Base-by-base conservation (phyloP, 2,329 filamentous ascomycete species). In the Claviceps purpurea region DNA sequence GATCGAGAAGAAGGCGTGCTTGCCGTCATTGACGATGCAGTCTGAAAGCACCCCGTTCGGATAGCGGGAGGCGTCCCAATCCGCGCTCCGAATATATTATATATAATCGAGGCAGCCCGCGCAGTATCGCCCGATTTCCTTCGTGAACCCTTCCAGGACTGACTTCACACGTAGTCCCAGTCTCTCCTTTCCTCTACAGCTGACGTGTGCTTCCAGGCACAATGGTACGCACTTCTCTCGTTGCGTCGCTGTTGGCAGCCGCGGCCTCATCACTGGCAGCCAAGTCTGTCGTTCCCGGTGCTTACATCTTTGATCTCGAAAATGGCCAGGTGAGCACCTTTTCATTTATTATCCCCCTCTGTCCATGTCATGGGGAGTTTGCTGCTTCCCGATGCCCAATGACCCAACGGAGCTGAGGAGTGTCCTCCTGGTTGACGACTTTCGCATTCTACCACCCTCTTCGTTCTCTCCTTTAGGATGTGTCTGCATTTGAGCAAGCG, bases 261-360 rank as follows among this genome's bases (percentile, higher is more conserved):
- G 54, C 55, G n/a, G 50, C 53, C 34, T 55, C 55, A 11, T 45
- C 53, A 39, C 42, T 56, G n/a, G 53, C 54, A 11, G 49, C 30
- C 42, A 48, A 26, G 18, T 42, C 39, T 1, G 4, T 52, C 41
- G 52, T 61, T 18, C 56, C 54, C 3, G 57, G 59, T 22, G 59
- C 56, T 14, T 61, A 52, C 43, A 59, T 59, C 14, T 51, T 57
- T 38, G 57, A 62, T 62, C 45, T 58, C 5, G 41, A 49, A 10
- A 30, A 53, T 2, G 54, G 52, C n/a, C 41, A 55, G 30, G 56
- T 55, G 22, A 43, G 64, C 16, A n/a, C 18, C 34, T 16, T 37
- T 37, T n/a, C 38, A 6, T 14, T 5, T 26, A 45, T 30, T 37
- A 5, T 18, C 8, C 10, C n/a, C 11, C 8, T 11, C n/a, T 20